phyloP scores from a whole-genome alignment of 257 asterid species.

The Solanum stenotomum region DNA sequence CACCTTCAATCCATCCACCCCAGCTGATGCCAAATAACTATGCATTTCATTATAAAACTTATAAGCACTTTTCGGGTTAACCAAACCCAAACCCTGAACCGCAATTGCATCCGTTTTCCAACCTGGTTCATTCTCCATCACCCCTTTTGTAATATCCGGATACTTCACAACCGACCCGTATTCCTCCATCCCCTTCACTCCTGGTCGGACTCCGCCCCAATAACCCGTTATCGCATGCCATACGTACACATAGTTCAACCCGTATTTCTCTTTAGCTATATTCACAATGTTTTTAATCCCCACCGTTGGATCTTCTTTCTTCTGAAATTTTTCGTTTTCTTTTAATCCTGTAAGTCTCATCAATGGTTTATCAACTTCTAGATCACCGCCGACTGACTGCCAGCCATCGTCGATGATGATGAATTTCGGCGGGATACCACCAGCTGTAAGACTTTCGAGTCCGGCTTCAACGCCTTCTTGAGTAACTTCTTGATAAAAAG shows the following conservation, averaged over 20 bases:
- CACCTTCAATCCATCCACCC: slow-evolving; percentile 79
- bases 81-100: slow-evolving; percentile 64
- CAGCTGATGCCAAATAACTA: slow-evolving; percentile 65
- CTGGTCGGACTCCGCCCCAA: slow-evolving; percentile 88
- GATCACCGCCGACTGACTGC: slow-evolving; percentile 63
- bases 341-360: slow-evolving; percentile 65
- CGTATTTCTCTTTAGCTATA: slow-evolving; percentile 64
- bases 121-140: slow-evolving; percentile 62
- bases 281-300: slow-evolving; percentile 65
- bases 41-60: slow-evolving; percentile 74
- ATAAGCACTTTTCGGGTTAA: slow-evolving; percentile 68
- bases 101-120: slow-evolving; percentile 72
- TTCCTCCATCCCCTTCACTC: slow-evolving; percentile 55
- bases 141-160: slow-evolving; percentile 56
- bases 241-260: slow-evolving; percentile 64
- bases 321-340: slow-evolving; percentile 63
- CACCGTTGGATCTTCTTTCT: slow-evolving; percentile 25
- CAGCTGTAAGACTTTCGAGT: slow-evolving; percentile 48
- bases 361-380: slow-evolving; percentile 14
- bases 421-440: slow-evolving; percentile 62
- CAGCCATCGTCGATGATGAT: slow-evolving; percentile 86
- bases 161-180: slow-evolving; percentile 60
- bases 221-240: slow-evolving; percentile 94
- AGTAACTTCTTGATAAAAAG: slow-evolving; percentile 74
- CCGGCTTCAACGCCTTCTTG: slow-evolving; percentile 85